A percentile compares a stretch with the other conserved stretches of the same genome.
phyloP scores from a whole-genome alignment of 768 basidiomycete genomes.

The Artomyces pyxidatus region DNA sequence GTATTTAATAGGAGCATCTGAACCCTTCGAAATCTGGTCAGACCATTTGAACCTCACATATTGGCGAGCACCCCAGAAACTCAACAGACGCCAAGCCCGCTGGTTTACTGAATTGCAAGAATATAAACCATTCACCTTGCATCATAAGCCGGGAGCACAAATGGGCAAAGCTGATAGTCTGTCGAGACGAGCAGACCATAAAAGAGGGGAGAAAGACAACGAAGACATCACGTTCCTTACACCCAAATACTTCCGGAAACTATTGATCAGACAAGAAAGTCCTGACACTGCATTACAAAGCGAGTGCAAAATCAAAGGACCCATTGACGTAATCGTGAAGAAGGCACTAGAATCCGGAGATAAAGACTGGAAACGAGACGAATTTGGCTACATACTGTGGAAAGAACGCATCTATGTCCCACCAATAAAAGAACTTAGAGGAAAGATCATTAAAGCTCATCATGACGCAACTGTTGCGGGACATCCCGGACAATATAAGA shows the following conservation, averaged over 20 bases:
- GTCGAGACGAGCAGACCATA: too few species aligned
- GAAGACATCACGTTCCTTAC: background rate
- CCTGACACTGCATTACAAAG: background rate
- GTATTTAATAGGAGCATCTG: constrained; percentile 12
- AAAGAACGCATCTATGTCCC: background rate
- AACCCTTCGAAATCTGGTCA: constrained; percentile 8
- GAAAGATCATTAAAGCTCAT: background rate
- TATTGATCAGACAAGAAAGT: background rate
- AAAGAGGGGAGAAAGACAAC: background rate
- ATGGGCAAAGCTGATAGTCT: too few species aligned
- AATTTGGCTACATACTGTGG: background rate
- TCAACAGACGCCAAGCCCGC: background rate
- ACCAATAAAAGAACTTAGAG: background rate
- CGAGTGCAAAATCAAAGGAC: background rate
- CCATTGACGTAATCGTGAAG: background rate
- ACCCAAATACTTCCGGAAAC: background rate
- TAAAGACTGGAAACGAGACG: background rate
- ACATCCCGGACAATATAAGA: background rate
- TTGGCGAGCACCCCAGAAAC: constrained; percentile 9
- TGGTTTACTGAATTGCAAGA: too few species aligned
- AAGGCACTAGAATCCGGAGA: background rate
- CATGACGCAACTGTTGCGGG: background rate
- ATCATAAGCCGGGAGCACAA: too few species aligned
- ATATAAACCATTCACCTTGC: too few species aligned
- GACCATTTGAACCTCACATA: constrained; percentile 13